These are phyloP conservation scores for Tricholomella constricta DNA, from an alignment of 768 basidiomycete species.

Conservation along the genomic window DNA sequence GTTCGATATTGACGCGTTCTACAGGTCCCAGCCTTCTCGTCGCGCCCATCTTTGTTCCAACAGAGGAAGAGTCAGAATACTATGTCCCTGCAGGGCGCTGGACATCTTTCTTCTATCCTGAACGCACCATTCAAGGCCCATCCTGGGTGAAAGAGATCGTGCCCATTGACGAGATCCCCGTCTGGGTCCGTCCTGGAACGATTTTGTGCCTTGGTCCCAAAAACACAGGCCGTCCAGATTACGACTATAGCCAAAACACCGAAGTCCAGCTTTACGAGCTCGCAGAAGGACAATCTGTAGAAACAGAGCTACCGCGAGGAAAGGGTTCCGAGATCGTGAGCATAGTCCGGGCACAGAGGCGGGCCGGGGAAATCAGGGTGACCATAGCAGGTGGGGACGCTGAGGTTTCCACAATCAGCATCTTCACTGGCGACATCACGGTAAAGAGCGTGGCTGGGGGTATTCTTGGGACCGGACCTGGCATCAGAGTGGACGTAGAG, in stretches of 20 bases:
- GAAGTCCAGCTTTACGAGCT: constrained; percentile 58
- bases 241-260: constrained; percentile 50
- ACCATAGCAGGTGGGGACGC: constrained; percentile 19
- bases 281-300: constrained; percentile 39
- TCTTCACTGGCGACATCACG: constrained; percentile 13
- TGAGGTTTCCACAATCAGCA: constrained; percentile 17
- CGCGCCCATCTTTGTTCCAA: constrained; percentile 60
- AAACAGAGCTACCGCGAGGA: constrained; percentile 45
- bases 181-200: constrained; percentile 63
- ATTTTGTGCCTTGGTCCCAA: constrained; percentile 61
- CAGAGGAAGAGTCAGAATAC: constrained; percentile 56
- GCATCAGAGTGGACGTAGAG: constrained; percentile 15
- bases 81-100: constrained; percentile 62
- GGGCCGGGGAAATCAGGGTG: constrained; percentile 32
- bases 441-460: constrained; percentile 17
- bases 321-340: constrained; percentile 45
- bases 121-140: constrained; percentile 57
- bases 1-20: not conserved
- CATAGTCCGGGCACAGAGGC: constrained; percentile 36
- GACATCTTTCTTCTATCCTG: constrained; percentile 61
- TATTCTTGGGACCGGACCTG: constrained; percentile 5
- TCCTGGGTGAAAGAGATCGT: constrained; percentile 63
- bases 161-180: constrained; percentile 64
- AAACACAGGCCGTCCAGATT: constrained; percentile 57
- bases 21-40: constrained; percentile 59